Percentiles rank a stretch among this genome's conserved stretches.
Evolutionary conservation across 225 moss, liverwort and hornwort genomes (phyloP).

Genomic region (Polytrichum formosum): DNA sequence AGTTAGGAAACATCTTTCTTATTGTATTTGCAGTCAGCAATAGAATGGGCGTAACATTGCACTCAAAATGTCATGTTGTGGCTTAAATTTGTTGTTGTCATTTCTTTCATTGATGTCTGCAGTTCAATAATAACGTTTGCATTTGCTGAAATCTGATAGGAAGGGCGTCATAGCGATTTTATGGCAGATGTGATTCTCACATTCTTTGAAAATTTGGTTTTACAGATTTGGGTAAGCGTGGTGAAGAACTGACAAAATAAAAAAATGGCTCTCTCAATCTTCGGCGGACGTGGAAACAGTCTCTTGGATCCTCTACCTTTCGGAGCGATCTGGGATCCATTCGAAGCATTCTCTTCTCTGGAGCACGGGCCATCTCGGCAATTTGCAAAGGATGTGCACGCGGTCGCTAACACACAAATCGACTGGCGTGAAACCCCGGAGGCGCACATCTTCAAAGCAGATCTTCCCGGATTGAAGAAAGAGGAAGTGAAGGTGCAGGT

Average conservation of each 20-base stretch:
- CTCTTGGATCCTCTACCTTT: conserved; percentile 11
- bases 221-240: too few relatives aligned
- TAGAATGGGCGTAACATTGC: too few relatives aligned
- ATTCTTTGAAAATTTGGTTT: too few relatives aligned
- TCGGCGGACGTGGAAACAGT: conserved; percentile 4
- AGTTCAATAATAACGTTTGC: too few relatives aligned
- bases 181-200: too few relatives aligned
- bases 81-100: too few relatives aligned
- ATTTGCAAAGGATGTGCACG: neutral
- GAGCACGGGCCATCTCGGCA: conserved; percentile 3
- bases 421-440: conserved; percentile 19
- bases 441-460: conserved; percentile 22
- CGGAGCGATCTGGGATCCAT: conserved; percentile 19
- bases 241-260: neutral
- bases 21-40: too few relatives aligned
- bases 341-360: conserved; percentile 10
- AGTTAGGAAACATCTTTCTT: too few relatives aligned
- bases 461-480: conserved; percentile 30
- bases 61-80: too few relatives aligned
- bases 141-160: too few relatives aligned
- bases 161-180: too few relatives aligned
- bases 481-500: conserved; percentile 35
- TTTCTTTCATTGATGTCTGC: too few relatives aligned
- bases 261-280: neutral
- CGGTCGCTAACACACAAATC: conserved; percentile 12